Conservation (phyloP, 805 yeast genomes). For the Yarrowia sp. region DNA sequence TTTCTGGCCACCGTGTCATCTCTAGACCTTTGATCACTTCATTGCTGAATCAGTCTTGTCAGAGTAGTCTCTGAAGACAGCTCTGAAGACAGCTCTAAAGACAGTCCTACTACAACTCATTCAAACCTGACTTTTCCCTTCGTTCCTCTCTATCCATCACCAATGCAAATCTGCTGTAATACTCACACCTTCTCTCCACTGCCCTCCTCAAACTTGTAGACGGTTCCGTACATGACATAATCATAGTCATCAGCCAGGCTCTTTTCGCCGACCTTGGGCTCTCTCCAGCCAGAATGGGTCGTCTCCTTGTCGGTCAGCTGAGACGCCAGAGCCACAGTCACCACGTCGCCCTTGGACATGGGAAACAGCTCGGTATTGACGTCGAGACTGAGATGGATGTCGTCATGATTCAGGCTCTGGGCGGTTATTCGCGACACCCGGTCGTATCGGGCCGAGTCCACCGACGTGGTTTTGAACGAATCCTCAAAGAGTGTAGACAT, state of each 20-base stretch:
- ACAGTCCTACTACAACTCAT: too few relatives aligned
- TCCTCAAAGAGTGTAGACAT: conserved; percentile 87
- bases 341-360: conserved; percentile 65
- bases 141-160: too few relatives aligned
- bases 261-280: conserved; percentile 77
- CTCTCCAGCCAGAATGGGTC: conserved; percentile 69
- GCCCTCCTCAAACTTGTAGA: conserved; percentile 92
- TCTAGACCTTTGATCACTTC: too few relatives aligned
- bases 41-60: neutral
- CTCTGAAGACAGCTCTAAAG: too few relatives aligned
- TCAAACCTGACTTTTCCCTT: too few relatives aligned
- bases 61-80: too few relatives aligned
- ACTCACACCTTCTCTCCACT: conserved; percentile 49
- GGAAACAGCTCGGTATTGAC: conserved; percentile 91
- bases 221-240: conserved; percentile 97
- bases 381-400: conserved; percentile 80
- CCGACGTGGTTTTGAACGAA: conserved; percentile 77
- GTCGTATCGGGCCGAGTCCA: conserved; percentile 87
- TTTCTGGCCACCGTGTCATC: too few relatives aligned
- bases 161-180: too few relatives aligned
- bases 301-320: conserved; percentile 51
- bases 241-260: conserved; percentile 95
- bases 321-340: conserved; percentile 83
- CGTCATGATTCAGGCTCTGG: conserved; percentile 74
- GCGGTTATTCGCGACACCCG: conserved; percentile 88